Conservation (phyloP, 192 early-diverging fungal species). For the Tieghemiomyces parasiticus region DNA sequence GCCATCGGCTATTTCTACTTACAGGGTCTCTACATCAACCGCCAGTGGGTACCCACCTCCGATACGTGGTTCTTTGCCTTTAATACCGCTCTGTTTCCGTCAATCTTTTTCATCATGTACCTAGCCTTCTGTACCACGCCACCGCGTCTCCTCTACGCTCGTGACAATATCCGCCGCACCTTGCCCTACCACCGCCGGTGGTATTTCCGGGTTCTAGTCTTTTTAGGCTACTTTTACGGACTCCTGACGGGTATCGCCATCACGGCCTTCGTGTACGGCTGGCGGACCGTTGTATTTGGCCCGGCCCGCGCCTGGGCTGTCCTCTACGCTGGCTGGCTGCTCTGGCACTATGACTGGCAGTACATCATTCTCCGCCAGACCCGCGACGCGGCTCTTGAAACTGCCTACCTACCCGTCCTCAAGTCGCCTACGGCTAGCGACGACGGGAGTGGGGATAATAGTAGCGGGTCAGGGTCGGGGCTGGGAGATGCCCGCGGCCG, state of each 20-base stretch:
- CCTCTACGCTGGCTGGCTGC: not conserved
- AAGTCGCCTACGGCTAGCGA: too few species aligned
- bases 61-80: conserved; percentile 30
- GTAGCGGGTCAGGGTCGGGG: too few species aligned
- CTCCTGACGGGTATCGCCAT: conserved; percentile 16
- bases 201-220: conserved; percentile 15
- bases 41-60: conserved; percentile 24
- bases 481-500: too few species aligned
- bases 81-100: conserved; percentile 16
- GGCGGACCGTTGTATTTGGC: conserved; percentile 16
- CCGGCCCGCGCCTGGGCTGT: conserved; percentile 22
- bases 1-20: conserved; percentile 35
- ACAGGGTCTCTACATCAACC: conserved; percentile 33
- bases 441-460: too few species aligned
- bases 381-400: not conserved
- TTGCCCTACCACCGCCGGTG: conserved; percentile 19
- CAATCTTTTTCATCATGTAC: conserved; percentile 23
- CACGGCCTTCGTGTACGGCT: conserved; percentile 26
- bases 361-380: not conserved
- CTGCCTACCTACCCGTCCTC: too few species aligned
- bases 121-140: conserved; percentile 22
- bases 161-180: not conserved
- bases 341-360: conserved; percentile 9
- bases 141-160: conserved; percentile 18
- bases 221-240: conserved; percentile 15